phyloP scores from a whole-genome alignment of 140 eudicot genomes.

The Erigeron philadelphicus region DNA sequence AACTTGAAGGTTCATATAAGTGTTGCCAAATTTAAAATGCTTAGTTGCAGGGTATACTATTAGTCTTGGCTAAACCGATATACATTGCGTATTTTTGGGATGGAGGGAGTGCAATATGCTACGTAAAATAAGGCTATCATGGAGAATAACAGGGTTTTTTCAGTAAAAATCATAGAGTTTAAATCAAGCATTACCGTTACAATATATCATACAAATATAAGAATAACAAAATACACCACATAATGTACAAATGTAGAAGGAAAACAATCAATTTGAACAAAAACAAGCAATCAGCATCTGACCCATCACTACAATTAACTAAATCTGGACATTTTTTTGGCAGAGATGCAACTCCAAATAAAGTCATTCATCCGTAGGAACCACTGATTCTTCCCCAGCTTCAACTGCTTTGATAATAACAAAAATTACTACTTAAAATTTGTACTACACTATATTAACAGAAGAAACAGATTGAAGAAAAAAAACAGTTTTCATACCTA shows the following conservation, averaged over 20 bases:
- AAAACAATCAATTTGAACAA: constrained; percentile 22
- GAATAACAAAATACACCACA: constrained; percentile 6
- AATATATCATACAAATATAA: neutral
- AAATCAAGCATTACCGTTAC: neutral
- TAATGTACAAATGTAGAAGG: constrained; percentile 20
- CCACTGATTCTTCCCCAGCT: constrained; percentile 61
- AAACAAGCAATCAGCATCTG: constrained; percentile 20
- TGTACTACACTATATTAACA: neutral
- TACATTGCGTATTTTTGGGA: neutral
- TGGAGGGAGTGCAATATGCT: neutral
- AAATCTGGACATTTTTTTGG: constrained; percentile 18
- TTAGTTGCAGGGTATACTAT: neutral
- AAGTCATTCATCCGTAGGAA: constrained; percentile 20
- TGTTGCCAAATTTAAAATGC: neutral
- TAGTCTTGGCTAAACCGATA: neutral
- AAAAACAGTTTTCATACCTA: constrained; percentile 45
- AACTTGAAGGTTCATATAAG: neutral
- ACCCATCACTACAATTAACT: constrained; percentile 16
- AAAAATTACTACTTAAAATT: constrained; percentile 11
- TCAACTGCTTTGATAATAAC: constrained; percentile 33
- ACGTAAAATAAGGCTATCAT: neutral
- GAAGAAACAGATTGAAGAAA: neutral
- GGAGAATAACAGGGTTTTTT: neutral
- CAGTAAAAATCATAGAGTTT: neutral
- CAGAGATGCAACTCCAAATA: constrained; percentile 11